Base-by-base conservation (phyloP, 1,139 yeast species). In the Diutina rugosa region DNA sequence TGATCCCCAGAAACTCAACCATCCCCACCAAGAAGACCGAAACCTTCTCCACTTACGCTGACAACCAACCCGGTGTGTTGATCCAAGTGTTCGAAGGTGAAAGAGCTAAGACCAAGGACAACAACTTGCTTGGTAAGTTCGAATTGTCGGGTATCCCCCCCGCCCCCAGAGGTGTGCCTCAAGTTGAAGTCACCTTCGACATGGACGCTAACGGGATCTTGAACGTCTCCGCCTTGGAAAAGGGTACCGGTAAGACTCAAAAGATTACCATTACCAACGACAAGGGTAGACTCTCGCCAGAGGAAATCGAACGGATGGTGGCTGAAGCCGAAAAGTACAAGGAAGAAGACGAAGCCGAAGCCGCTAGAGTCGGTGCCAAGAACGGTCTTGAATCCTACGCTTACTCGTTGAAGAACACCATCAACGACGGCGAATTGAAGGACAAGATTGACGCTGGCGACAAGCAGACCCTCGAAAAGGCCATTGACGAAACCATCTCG, bases 61-160 rank as follows among this genome's bases (percentile, higher is more conserved):
- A 91, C 75, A 91, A 91, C 81, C 98, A 91, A 77, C 96, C 96
- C 64, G 91, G 95, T 71, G 98, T 91, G 62, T 80, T 90, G 74
- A 91, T 91, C 73, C 97, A 90, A 79, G 97, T 91, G 59, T 91
- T 76, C 70, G 97, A 91, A 77, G 98, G 98, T 81, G 98, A 91
- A 79, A 89, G 98, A 77, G 87, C 97, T 59, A 81, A 88, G 79
- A 90, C 95, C 61, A 89, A 89, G 78, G 97, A 91, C 76, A 91
- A 91, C 83, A 91, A 91, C 78, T 77, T 87, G 70, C 82, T 91
- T 66, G 98, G 98, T 75, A 91, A 91, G 79, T 91, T 91, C 71
- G 97, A 91, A 74, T 83, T 91, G 67, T 80, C 90, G 61, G 96
- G 96, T 71, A 91, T 91, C 64, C 97, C 98, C 69, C 96, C 98